phyloP scores from a whole-genome alignment of 768 basidiomycete genomes.

The Clitopilus passeckerianus region DNA sequence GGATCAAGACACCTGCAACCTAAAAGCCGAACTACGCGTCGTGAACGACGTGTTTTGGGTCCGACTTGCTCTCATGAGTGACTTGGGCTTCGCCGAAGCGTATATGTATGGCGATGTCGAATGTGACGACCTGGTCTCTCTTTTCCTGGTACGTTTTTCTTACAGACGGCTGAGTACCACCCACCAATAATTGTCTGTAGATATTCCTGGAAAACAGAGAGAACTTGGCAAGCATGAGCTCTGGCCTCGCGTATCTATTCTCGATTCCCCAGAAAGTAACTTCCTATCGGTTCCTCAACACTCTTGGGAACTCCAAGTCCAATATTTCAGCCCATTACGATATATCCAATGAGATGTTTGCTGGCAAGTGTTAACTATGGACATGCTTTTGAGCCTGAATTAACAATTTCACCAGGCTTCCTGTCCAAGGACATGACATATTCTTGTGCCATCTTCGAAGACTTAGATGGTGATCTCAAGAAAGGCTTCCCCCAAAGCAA shows the following conservation, averaged over 20 bases:
- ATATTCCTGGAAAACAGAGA: slow-evolving; percentile 58
- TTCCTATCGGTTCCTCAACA: slow-evolving; percentile 59
- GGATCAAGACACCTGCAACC: slow-evolving; percentile 13
- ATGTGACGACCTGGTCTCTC: slow-evolving; percentile 55
- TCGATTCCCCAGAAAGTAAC: slow-evolving; percentile 49
- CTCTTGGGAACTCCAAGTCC: slow-evolving; percentile 56
- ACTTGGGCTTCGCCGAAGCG: slow-evolving; percentile 71
- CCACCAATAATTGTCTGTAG: slow-evolving; percentile 32
- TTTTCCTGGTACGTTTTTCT: slow-evolving; percentile 46
- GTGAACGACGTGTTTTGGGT: slow-evolving; percentile 54
- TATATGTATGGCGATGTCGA: slow-evolving; percentile 79
- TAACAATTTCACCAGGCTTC: slow-evolving; percentile 31
- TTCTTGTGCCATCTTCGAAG: slow-evolving; percentile 65
- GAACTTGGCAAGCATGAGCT: slow-evolving; percentile 43
- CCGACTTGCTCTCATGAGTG: slow-evolving; percentile 52
- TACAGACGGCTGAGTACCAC: too few relatives aligned
- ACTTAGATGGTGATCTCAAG: slow-evolving; percentile 54
- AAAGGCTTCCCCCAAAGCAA: slow-evolving; percentile 17
- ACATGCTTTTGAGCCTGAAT: neutral
- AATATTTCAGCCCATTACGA: slow-evolving; percentile 80
- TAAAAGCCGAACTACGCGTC: slow-evolving; percentile 42
- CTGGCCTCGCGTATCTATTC: slow-evolving; percentile 47
- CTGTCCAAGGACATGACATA: slow-evolving; percentile 74
- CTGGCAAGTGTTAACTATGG: slow-evolving; percentile 27
- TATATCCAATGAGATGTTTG: slow-evolving; percentile 74